Conservation (phyloP, 805 yeast species). For the Lipomyces sp. region DNA sequence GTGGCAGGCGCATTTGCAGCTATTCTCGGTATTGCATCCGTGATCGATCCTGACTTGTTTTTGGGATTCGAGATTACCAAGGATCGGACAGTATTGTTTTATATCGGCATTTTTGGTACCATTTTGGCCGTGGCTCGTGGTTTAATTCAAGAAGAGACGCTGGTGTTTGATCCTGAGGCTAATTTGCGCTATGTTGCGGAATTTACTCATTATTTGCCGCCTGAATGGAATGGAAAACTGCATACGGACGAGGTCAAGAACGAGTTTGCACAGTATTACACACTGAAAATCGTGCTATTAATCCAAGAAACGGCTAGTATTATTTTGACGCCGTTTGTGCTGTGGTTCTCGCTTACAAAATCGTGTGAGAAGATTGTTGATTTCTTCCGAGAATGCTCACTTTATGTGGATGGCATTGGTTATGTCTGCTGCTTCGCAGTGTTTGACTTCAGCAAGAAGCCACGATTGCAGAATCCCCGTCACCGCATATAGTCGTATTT, state of each 20-base stretch:
- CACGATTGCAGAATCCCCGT: slow-evolving; percentile 8
- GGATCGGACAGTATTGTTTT: slow-evolving; percentile 81
- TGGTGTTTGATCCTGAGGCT: slow-evolving; percentile 91
- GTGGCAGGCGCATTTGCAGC: slow-evolving; percentile 89
- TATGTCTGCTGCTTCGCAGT: slow-evolving; percentile 93
- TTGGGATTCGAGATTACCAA: slow-evolving; percentile 85
- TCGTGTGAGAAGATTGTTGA: slow-evolving; percentile 79
- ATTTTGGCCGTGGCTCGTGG: slow-evolving; percentile 82
- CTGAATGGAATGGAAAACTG: slow-evolving; percentile 79
- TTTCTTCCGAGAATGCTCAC: slow-evolving; percentile 85
- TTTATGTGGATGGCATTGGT: slow-evolving; percentile 93
- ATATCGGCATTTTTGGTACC: slow-evolving; percentile 86
- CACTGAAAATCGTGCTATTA: slow-evolving; percentile 71
- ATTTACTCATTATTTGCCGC: slow-evolving; percentile 89
- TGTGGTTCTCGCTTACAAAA: slow-evolving; percentile 81
- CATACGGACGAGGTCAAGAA: slow-evolving; percentile 82
- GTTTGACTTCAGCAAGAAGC: slow-evolving; percentile 71
- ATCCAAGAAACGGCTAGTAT: slow-evolving; percentile 81
- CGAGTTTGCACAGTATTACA: slow-evolving; percentile 80
- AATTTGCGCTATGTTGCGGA: slow-evolving; percentile 78
- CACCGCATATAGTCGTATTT: background rate
- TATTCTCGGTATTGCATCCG: slow-evolving; percentile 73
- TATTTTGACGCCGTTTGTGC: slow-evolving; percentile 82
- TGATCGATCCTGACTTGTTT: slow-evolving; percentile 88
- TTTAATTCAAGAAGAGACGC: slow-evolving; percentile 64